Evolutionary conservation across 768 basidiomycete species (phyloP).

Genomic region (Royoungia palumana): DNA sequence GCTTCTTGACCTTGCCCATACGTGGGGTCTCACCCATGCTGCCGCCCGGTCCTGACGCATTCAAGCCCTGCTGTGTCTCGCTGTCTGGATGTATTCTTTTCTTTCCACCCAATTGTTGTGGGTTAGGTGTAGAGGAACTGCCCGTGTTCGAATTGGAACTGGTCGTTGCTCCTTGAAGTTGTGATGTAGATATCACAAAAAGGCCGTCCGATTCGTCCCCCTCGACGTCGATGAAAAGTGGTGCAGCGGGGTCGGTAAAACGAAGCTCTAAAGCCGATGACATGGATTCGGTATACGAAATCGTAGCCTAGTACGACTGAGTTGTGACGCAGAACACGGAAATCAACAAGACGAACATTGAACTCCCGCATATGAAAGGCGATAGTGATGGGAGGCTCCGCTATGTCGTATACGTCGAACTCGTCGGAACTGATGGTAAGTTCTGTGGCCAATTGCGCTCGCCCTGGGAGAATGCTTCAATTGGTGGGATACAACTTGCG

Average conservation of each 20-base stretch:
- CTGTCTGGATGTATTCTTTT: constrained; percentile 24
- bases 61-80: constrained; percentile 29
- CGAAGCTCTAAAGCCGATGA: constrained; percentile 62
- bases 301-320: constrained; percentile 58
- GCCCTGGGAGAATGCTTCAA: constrained; percentile 38
- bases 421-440: constrained; percentile 74
- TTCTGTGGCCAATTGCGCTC: constrained; percentile 68
- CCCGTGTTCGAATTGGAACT: constrained; percentile 13
- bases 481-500: not conserved
- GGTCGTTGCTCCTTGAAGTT: constrained; percentile 39
- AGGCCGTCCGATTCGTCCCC: constrained; percentile 61
- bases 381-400: constrained; percentile 59
- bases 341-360: constrained; percentile 46
- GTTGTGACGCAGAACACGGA: not conserved
- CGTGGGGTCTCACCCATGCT: constrained; percentile 37
- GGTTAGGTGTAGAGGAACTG: constrained; percentile 15
- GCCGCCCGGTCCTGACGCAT: constrained; percentile 13
- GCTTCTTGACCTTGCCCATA: constrained; percentile 43
- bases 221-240: constrained; percentile 76
- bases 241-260: constrained; percentile 70
- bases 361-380: constrained; percentile 84
- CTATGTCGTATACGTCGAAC: constrained; percentile 74
- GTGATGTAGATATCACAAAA: constrained; percentile 79
- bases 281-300: constrained; percentile 74
- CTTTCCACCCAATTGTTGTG: constrained; percentile 10